A percentile compares a stretch with the other conserved stretches of the same genome.
phyloP scores from a whole-genome alignment of 441 rosid genomes.

The Eutrema salsugineum region DNA sequence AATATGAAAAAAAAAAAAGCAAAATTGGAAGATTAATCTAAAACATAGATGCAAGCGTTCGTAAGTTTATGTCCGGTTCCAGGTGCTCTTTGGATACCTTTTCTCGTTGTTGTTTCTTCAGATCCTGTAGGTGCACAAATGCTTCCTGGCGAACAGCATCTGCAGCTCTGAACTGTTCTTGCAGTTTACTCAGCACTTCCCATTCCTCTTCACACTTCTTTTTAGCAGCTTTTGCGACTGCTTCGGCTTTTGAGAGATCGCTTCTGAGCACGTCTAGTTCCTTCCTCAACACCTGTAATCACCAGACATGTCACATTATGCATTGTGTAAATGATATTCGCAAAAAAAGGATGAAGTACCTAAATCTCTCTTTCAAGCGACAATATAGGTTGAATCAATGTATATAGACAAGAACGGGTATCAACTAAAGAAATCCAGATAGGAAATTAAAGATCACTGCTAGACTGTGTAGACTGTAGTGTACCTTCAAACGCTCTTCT shows the following conservation, averaged over 20 bases:
- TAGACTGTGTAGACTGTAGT: background rate
- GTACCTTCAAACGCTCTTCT: slow-evolving; percentile 75
- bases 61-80: slow-evolving; percentile 3
- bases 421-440: slow-evolving; percentile 15
- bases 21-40: slow-evolving; percentile 3
- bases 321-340: slow-evolving; percentile 3
- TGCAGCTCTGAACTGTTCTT: slow-evolving; percentile 51
- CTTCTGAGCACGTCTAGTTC: slow-evolving; percentile 64
- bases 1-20: slow-evolving; percentile 5
- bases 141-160: slow-evolving; percentile 66
- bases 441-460: background rate
- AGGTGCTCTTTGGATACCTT: slow-evolving; percentile 47
- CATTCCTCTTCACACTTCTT: slow-evolving; percentile 46
- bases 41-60: background rate
- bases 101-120: slow-evolving; percentile 55
- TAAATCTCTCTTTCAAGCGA: background rate
- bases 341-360: background rate
- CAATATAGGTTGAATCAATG: slow-evolving; percentile 4
- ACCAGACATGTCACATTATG: slow-evolving; percentile 14
- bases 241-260: slow-evolving; percentile 55
- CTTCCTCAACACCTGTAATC: slow-evolving; percentile 56
- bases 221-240: slow-evolving; percentile 50
- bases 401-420: background rate
- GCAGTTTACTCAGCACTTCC: slow-evolving; percentile 44
- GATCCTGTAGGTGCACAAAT: slow-evolving; percentile 47